A percentile compares a stretch with the other conserved stretches of the same genome.
Conservation (phyloP, 495 filamentous ascomycete species). For the Lophium mytilinum region DNA sequence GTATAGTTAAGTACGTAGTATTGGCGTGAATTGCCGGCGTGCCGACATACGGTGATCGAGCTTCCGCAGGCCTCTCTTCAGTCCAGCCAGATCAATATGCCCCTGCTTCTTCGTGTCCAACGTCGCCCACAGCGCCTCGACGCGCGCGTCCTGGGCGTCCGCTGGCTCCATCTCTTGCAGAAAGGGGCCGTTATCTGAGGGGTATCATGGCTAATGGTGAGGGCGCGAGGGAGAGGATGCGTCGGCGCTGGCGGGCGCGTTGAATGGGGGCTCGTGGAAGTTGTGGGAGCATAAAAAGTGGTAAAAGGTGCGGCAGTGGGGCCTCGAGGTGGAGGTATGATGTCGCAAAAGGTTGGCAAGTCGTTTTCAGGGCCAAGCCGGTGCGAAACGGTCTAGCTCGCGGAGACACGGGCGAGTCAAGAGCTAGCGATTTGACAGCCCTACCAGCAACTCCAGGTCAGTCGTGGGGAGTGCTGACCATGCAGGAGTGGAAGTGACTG, state of each 20-base stretch:
- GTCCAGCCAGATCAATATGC: conserved; percentile 68
- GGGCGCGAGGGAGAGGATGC: background rate
- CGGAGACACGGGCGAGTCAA: too few relatives aligned
- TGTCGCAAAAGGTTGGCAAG: conserved; percentile 7
- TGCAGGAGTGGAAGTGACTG: background rate
- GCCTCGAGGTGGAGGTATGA: background rate
- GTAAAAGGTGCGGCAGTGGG: background rate
- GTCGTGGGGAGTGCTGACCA: too few relatives aligned
- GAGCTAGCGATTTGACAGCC: too few relatives aligned
- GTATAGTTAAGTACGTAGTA: background rate
- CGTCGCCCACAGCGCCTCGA: conserved; percentile 70
- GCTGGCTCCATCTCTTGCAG: conserved; percentile 35
- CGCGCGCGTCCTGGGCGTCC: conserved; percentile 63
- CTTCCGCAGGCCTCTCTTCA: conserved; percentile 75
- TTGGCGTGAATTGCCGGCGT: conserved; percentile 4
- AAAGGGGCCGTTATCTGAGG: conserved; percentile 14
- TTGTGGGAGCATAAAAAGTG: conserved; percentile 1
- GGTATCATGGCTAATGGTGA: conserved; percentile 20
- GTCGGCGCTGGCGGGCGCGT: background rate
- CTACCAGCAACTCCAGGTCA: too few relatives aligned
- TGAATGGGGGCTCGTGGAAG: background rate
- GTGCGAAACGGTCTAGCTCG: background rate
- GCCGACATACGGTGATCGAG: conserved; percentile 82
- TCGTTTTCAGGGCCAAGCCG: background rate
- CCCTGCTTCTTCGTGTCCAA: conserved; percentile 71